These are phyloP conservation scores for Starmerella bombi DNA, from an alignment of 805 yeast species.

Conservation along the genomic window DNA sequence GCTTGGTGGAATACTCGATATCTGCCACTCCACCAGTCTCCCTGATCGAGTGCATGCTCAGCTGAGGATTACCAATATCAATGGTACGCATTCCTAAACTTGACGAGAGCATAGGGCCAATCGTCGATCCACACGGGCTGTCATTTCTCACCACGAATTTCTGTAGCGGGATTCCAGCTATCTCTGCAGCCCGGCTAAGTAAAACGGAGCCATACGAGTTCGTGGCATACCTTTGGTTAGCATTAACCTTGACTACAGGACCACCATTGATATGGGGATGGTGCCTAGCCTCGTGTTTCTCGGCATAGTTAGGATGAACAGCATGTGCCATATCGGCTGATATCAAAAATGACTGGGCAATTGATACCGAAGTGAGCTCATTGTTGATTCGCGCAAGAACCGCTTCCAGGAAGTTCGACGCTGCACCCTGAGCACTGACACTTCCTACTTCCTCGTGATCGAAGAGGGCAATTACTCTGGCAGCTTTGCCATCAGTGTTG, in stretches of 20 bases:
- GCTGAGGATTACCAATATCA: conserved; percentile 83
- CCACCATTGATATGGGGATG: conserved; percentile 75
- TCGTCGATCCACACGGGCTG: conserved; percentile 91
- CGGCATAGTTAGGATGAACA: conserved; percentile 80
- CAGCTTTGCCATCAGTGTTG: conserved; percentile 31
- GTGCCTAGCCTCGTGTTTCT: conserved; percentile 63
- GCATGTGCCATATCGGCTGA: conserved; percentile 98
- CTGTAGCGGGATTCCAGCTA: conserved; percentile 68
- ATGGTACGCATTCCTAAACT: conserved; percentile 75
- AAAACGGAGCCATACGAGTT: conserved; percentile 80
- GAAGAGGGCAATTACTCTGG: conserved; percentile 62
- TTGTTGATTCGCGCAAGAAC: conserved; percentile 52
- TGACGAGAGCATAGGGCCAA: conserved; percentile 86
- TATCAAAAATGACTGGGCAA: conserved; percentile 60
- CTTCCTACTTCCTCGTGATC: conserved; percentile 97
- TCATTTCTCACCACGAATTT: conserved; percentile 87
- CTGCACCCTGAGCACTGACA: conserved; percentile 90
- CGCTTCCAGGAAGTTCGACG: conserved; percentile 77
- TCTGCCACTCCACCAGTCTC: conserved; percentile 81
- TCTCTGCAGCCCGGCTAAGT: conserved; percentile 55
- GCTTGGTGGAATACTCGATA: conserved; percentile 44
- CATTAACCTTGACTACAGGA: conserved; percentile 85
- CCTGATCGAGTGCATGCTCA: conserved; percentile 87
- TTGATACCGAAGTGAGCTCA: conserved; percentile 28
- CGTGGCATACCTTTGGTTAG: conserved; percentile 91